Percentiles rank a stretch among this genome's conserved stretches.
phyloP scores from a whole-genome alignment of 2,329 filamentous ascomycete species.

The Fusarium setosum region DNA sequence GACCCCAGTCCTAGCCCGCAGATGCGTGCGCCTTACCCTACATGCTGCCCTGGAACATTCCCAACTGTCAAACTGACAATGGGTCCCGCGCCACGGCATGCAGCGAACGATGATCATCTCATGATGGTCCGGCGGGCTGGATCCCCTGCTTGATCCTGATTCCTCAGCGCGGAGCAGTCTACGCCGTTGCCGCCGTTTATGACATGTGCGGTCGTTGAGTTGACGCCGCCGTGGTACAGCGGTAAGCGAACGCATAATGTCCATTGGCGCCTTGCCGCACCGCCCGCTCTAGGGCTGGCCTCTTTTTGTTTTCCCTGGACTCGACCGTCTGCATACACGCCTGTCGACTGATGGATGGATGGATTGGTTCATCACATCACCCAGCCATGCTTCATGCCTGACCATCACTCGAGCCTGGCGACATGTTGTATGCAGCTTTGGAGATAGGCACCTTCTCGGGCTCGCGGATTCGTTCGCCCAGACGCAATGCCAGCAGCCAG shows the following conservation, averaged over 20 bases:
- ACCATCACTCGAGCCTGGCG: constrained; percentile 14
- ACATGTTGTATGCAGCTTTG: constrained; percentile 2
- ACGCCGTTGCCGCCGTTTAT: constrained; percentile 1
- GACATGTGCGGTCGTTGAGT: constrained; percentile 5
- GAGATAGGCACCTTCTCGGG: constrained; percentile 11
- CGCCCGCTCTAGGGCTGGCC: background rate
- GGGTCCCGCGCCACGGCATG: constrained; percentile 23
- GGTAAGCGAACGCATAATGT: constrained; percentile 15
- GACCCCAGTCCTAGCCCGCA: constrained; percentile 16
- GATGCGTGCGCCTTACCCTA: constrained; percentile 12
- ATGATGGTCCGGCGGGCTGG: constrained; percentile 39
- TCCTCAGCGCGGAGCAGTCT: constrained; percentile 11
- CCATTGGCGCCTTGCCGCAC: constrained; percentile 18
- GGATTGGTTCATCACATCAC: constrained; percentile 22
- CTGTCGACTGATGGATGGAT: constrained; percentile 4
- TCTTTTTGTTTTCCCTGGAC: too few relatives aligned
- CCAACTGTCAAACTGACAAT: constrained; percentile 23
- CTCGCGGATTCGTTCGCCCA: constrained; percentile 2
- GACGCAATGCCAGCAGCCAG: constrained; percentile 8
- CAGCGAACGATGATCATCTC: constrained; percentile 43
- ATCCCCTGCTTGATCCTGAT: constrained; percentile 16
- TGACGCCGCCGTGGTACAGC: constrained; percentile 1
- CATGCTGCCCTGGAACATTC: constrained; percentile 9
- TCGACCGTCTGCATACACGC: constrained; percentile 9
- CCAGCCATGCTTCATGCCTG: constrained; percentile 10